Evolutionary conservation across 169 alveolate genomes (phyloP).

Genomic region (Blepharisma undulans): DNA sequence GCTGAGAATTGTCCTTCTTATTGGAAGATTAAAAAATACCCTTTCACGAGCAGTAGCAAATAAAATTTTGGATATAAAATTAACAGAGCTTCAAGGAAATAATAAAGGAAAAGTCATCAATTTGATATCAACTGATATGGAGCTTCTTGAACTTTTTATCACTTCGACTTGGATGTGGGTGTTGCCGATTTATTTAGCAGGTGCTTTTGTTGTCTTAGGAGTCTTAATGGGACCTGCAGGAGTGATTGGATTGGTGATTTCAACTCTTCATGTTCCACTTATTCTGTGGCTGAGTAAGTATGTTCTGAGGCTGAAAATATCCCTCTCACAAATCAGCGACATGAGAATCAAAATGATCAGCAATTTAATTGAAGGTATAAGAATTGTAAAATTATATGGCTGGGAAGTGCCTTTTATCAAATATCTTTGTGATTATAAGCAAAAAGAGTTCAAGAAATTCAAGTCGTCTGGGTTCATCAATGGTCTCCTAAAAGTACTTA

Average conservation of each 20-base stretch:
- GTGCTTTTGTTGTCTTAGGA: background rate
- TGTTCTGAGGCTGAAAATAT: background rate
- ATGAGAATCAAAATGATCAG: background rate
- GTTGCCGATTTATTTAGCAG: background rate
- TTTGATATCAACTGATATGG: slow-evolving; percentile 13
- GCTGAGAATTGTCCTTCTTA: background rate
- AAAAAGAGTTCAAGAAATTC: background rate
- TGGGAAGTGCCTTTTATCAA: slow-evolving; percentile 18
- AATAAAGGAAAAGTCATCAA: slow-evolving; percentile 22
- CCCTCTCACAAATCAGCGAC: background rate
- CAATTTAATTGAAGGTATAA: slow-evolving; percentile 23
- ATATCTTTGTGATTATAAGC: background rate
- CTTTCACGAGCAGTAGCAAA: background rate
- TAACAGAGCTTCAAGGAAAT: background rate
- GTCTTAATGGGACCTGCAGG: background rate
- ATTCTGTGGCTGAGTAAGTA: background rate
- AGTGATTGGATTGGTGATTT: background rate
- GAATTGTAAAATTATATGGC: slow-evolving; percentile 5
- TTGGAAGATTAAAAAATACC: background rate
- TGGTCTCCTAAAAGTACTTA: background rate
- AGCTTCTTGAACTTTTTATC: background rate
- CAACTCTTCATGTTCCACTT: background rate
- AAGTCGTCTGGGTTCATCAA: background rate
- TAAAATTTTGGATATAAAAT: background rate
- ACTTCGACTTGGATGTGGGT: background rate